These are phyloP conservation scores for Globisporangium lucens DNA, from an alignment of 352 stramenopile species.

Conservation along the genomic window DNA sequence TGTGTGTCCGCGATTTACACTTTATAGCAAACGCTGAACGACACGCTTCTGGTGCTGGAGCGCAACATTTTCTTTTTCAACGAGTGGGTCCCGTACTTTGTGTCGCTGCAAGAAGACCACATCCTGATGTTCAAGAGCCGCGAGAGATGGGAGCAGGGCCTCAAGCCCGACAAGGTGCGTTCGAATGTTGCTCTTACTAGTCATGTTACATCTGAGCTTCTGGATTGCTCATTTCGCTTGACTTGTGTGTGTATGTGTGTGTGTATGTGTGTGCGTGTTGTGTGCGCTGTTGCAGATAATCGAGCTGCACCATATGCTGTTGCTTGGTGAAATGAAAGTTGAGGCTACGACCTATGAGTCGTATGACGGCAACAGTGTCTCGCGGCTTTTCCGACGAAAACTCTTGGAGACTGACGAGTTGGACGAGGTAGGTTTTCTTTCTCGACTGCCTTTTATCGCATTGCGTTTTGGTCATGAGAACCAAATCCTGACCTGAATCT, in stretches of 20 bases:
- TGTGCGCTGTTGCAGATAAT: constrained; percentile 47
- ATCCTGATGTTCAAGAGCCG: constrained; percentile 76
- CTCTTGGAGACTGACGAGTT: constrained; percentile 72
- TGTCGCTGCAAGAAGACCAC: constrained; percentile 78
- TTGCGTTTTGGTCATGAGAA: not conserved
- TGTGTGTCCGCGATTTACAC: not conserved
- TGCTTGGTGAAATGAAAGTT: constrained; percentile 86
- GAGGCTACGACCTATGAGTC: constrained; percentile 42
- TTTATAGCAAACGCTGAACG: constrained; percentile 81
- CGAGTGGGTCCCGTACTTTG: constrained; percentile 79
- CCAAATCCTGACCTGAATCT: not conserved
- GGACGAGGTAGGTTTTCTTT: constrained; percentile 46
- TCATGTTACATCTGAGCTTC: not conserved
- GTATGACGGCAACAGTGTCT: constrained; percentile 21
- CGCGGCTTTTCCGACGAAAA: constrained; percentile 69
- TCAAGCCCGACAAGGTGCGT: constrained; percentile 73
- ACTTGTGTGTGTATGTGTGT: not conserved
- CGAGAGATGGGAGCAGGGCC: constrained; percentile 80
- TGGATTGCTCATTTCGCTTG: not conserved
- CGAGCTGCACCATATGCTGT: constrained; percentile 61
- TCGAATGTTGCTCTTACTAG: not conserved
- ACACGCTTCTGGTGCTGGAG: constrained; percentile 75
- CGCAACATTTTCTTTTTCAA: constrained; percentile 85
- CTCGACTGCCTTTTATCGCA: not conserved
- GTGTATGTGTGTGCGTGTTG: too few species aligned